These are phyloP conservation scores for Fonsecaea monophora DNA, from an alignment of 2,329 filamentous ascomycete species.

Conservation along the genomic window DNA sequence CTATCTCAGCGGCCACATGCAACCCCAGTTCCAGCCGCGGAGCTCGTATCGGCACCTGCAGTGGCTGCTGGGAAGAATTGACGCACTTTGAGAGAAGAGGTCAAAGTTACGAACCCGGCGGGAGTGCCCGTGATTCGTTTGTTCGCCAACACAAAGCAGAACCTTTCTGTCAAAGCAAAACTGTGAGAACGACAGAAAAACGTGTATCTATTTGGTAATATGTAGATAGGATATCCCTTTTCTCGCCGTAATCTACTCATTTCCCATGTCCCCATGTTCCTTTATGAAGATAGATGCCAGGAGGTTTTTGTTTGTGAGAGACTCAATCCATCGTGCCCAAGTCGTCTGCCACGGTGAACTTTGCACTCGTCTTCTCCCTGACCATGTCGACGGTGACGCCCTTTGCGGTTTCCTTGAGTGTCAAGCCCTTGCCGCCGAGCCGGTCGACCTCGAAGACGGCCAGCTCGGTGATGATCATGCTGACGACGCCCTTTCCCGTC, in stretches of 20 bases:
- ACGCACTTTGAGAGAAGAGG: constrained; percentile 31
- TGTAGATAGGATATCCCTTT: too few species aligned
- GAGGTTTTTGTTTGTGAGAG: too few species aligned
- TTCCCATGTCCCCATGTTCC: too few species aligned
- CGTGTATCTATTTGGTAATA: too few species aligned
- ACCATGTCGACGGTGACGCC: constrained; percentile 73
- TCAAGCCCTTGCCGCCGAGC: constrained; percentile 64
- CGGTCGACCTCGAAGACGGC: constrained; percentile 80
- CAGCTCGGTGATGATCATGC: constrained; percentile 76
- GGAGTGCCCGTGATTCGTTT: too few species aligned
- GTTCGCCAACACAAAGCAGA: too few species aligned
- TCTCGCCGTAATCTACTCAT: too few species aligned
- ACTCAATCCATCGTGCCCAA: constrained; percentile 59
- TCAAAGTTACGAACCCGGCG: too few species aligned
- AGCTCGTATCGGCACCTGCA: constrained; percentile 46
- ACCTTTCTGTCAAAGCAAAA: too few species aligned
- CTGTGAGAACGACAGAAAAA: too few species aligned
- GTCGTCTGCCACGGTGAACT: constrained; percentile 67
- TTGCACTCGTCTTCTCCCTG: constrained; percentile 71
- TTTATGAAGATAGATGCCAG: too few species aligned
- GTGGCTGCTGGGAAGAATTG: constrained; percentile 47
- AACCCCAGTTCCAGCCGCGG: constrained; percentile 47
- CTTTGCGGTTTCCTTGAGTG: constrained; percentile 74
- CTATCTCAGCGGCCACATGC: constrained; percentile 47
- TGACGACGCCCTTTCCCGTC: constrained; percentile 70